These are phyloP conservation scores for Salix exigua DNA, from an alignment of 345 rosid species.

Conservation along the genomic window DNA sequence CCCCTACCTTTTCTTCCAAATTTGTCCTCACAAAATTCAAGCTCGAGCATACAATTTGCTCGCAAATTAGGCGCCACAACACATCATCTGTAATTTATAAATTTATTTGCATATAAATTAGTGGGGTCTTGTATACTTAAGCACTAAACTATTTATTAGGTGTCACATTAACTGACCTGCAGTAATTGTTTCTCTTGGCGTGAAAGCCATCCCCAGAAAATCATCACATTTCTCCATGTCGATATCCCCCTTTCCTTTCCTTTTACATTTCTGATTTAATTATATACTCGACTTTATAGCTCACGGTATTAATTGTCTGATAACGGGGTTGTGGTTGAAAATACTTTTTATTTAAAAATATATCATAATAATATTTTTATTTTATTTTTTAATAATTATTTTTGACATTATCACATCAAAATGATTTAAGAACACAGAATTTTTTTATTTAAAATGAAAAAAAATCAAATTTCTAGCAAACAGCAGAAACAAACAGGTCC, in stretches of 20 bases:
- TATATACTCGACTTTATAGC: not conserved
- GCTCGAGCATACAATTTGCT: not conserved
- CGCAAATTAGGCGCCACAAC: constrained; percentile 8
- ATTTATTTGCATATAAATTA: not conserved
- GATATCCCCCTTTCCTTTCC: not conserved
- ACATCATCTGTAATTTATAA: not conserved
- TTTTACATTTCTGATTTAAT: not conserved
- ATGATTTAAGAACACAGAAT: no score
- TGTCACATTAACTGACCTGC: not conserved
- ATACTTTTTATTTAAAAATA: no score
- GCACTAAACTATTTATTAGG: not conserved
- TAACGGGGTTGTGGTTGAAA: no score
- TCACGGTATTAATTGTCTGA: no score
- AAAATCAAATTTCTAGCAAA: no score
- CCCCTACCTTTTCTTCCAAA: not conserved
- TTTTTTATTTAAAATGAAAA: no score
- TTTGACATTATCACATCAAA: no score
- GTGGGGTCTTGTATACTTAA: not conserved
- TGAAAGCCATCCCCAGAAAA: not conserved
- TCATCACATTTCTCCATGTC: not conserved
- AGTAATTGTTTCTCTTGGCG: not conserved
- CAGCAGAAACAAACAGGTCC: no score
- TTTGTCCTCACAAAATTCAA: not conserved
- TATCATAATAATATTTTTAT: no score
- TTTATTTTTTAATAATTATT: no score